phyloP scores from a whole-genome alignment of 2,329 filamentous ascomycete genomes.

The Rhynchosporium graminicola region DNA sequence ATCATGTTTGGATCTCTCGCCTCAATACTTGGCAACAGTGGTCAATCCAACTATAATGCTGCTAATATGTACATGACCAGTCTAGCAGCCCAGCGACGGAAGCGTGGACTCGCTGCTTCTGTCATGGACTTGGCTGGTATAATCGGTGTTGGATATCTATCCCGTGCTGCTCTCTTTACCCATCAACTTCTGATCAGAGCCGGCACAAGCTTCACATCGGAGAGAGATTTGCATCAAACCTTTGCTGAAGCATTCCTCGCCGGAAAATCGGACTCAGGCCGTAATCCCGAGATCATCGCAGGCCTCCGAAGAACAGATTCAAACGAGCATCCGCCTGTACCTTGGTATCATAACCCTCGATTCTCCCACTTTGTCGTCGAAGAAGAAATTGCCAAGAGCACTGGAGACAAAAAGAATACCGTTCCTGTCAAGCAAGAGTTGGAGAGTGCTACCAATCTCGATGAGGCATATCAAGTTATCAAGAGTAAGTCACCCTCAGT shows the following conservation, averaged over 20 bases:
- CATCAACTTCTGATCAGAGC: constrained; percentile 5
- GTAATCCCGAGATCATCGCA: background rate
- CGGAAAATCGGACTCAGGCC: background rate
- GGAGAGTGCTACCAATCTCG: constrained; percentile 7
- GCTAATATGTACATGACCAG: constrained; percentile 45
- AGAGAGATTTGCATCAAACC: background rate
- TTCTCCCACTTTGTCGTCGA: constrained; percentile 4
- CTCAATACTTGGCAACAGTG: constrained; percentile 37
- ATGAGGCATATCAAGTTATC: constrained; percentile 8
- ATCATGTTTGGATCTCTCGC: constrained; percentile 42
- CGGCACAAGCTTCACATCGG: background rate
- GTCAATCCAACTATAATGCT: constrained; percentile 49
- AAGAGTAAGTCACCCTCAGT: constrained; percentile 3
- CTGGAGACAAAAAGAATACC: constrained; percentile 39
- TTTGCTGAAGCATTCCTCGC: constrained; percentile 12
- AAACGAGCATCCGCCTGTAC: background rate
- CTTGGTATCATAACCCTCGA: constrained; percentile 8
- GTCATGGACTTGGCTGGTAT: constrained; percentile 56
- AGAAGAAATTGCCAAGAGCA: constrained; percentile 37
- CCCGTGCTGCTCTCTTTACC: constrained; percentile 16
- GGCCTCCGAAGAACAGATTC: background rate
- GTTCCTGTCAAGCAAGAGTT: background rate
- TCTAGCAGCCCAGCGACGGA: constrained; percentile 44
- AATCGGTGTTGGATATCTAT: constrained; percentile 44
- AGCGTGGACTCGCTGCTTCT: constrained; percentile 46